Evolutionary conservation across 2,329 filamentous ascomycete genomes (phyloP).

Genomic region (Ceratocystiopsis minuta): DNA sequence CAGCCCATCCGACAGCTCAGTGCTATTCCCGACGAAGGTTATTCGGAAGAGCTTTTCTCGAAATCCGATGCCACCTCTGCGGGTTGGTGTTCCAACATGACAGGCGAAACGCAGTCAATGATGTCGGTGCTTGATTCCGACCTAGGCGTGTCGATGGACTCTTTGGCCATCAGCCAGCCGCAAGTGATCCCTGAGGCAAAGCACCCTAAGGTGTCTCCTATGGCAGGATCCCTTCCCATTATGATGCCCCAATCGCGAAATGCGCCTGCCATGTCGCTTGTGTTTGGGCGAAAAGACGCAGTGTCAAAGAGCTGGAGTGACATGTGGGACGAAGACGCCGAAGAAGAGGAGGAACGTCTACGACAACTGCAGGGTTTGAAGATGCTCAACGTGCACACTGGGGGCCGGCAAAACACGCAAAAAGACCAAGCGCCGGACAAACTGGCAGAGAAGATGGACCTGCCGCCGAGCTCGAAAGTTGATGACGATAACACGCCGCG

Average conservation of each 20-base stretch:
- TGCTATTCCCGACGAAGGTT: conserved; percentile 62
- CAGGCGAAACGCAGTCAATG: conserved; percentile 61
- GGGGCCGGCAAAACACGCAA: conserved; percentile 54
- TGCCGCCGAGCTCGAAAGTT: conserved; percentile 10
- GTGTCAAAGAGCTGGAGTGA: conserved; percentile 99
- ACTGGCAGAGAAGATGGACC: no score
- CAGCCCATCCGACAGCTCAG: conserved; percentile 67
- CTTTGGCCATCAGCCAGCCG: conserved; percentile 37
- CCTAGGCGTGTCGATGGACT: conserved; percentile 65
- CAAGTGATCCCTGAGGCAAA: conserved; percentile 18
- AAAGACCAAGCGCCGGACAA: background rate
- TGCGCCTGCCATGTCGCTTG: conserved; percentile 52
- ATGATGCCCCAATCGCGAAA: conserved; percentile 59
- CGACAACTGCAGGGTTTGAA: conserved; percentile 42
- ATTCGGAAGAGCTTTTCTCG: conserved; percentile 71
- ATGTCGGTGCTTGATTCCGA: conserved; percentile 73
- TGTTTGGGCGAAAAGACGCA: conserved; percentile 61
- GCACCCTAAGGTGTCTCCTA: conserved; percentile 35
- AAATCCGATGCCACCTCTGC: conserved; percentile 47
- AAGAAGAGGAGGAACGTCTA: conserved; percentile 46
- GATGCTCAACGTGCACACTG: conserved; percentile 55
- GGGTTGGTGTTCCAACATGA: conserved; percentile 65
- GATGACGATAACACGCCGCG: conserved; percentile 27
- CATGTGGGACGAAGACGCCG: conserved; percentile 83
- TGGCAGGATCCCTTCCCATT: conserved; percentile 58